Conservation (phyloP, 805 yeast genomes). For the Saccharomycopsis selenospora region DNA sequence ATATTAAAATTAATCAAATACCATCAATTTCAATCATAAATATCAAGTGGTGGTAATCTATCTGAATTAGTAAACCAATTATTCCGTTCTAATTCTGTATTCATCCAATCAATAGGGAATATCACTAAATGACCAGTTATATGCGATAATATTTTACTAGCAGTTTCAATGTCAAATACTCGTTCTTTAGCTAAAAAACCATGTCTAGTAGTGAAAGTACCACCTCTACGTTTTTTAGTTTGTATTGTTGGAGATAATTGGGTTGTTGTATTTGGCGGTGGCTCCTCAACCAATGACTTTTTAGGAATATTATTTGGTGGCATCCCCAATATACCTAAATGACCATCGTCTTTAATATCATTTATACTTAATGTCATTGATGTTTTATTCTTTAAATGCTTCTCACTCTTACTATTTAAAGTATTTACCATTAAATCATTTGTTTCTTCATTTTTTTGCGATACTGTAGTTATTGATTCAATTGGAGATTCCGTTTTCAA, state of each 20-base stretch:
- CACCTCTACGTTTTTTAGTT: conserved; percentile 31
- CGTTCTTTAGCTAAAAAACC: no score
- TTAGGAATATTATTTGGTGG: conserved; percentile 21
- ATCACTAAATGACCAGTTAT: conserved; percentile 81
- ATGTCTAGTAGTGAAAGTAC: conserved; percentile 33
- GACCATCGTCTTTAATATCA: conserved; percentile 11
- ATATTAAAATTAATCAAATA: no score
- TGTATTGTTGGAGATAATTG: conserved; percentile 5
- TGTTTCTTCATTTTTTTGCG: background rate
- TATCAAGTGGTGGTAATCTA: conserved; percentile 90
- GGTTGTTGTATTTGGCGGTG: background rate
- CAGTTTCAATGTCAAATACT: conserved; percentile 68
- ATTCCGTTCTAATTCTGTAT: conserved; percentile 77
- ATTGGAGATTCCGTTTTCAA: background rate
- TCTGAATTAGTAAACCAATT: conserved; percentile 96
- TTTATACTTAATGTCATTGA: conserved; percentile 13
- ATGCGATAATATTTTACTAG: conserved; percentile 62
- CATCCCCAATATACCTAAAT: conserved; percentile 15
- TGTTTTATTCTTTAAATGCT: conserved; percentile 9
- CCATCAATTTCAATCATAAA: no score
- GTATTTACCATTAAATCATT: background rate
- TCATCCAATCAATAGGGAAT: conserved; percentile 91
- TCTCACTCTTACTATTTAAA: conserved; percentile 3
- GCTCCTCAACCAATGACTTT: background rate
- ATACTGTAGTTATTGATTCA: no score